These are phyloP conservation scores for Myxozyma sirexii DNA, from an alignment of 805 yeast species.

Conservation along the genomic window DNA sequence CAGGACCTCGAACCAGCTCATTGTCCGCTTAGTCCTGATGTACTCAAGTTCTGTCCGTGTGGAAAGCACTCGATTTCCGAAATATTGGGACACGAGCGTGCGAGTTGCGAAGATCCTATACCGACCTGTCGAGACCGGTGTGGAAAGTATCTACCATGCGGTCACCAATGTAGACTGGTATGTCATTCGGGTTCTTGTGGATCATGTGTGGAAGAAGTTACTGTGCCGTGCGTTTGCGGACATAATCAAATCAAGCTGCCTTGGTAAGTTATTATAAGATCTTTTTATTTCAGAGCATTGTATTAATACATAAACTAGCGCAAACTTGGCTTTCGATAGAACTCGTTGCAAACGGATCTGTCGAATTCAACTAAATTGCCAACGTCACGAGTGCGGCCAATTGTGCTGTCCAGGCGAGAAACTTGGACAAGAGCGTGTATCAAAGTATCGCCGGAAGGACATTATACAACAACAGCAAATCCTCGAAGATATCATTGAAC, in stretches of 20 bases:
- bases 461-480: conserved; percentile 43
- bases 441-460: conserved; percentile 24
- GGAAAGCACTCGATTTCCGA: conserved; percentile 60
- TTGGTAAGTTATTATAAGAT: conserved; percentile 21
- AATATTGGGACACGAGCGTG: conserved; percentile 48
- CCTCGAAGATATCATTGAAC: conserved; percentile 40
- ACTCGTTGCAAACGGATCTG: conserved; percentile 76
- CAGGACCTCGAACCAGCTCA: conserved; percentile 45
- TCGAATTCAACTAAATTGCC: conserved; percentile 72
- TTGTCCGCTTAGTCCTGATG: conserved; percentile 68
- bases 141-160: conserved; percentile 67
- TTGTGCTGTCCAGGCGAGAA: conserved; percentile 73
- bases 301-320: conserved; percentile 2
- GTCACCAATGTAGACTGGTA: conserved; percentile 64
- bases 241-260: conserved; percentile 38
- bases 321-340: conserved; percentile 22
- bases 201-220: conserved; percentile 60
- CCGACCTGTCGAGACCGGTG: conserved; percentile 74
- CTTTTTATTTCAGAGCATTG: too few relatives aligned
- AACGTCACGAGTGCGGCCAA: conserved; percentile 72
- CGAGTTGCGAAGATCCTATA: conserved; percentile 71
- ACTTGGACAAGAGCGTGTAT: conserved; percentile 53
- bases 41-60: conserved; percentile 73
- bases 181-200: conserved; percentile 83
- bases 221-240: conserved; percentile 65